Evolutionary conservation across 1,284 basidiomycete genomes (phyloP), one percentile per base, ranked within the genome.

Genomic region (Ceratobasidium theobromae): DNA sequence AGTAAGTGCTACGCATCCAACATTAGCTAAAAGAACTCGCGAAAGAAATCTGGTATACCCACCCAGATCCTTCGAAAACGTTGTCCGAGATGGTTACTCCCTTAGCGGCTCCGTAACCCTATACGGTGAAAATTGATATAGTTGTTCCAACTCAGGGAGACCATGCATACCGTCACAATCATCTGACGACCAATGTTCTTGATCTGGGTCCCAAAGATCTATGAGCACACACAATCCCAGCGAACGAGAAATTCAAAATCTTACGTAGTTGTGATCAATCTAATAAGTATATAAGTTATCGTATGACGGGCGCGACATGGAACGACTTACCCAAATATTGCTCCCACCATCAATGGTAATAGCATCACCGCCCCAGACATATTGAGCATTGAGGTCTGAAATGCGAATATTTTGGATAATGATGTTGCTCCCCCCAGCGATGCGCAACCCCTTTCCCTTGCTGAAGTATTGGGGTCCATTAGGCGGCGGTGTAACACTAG

Each of bases 381-480:
- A 73, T 54, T 70, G 55, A 4, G 70, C 55, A 58, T 72, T 73
- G 35, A 74, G 69, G 35, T 72, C 68, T 18, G 70, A 71, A 33
- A 75, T 74, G 30, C 70, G 64, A 41, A 76, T 70, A 45, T 75
- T 77, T 69, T 77, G 74, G 54, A 77, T 71, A 65, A 76, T 76
- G 43, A 77, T 72, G 60, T 78, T 77, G 49, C 72, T 70, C 0
- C 73, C 74, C 6, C 73, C 71, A 1, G 71, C 71, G 2, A 75
- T 72, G 30, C 74, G 71, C 1, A 74, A 69, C 4, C 76, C 77
- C 30, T 74, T 72, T 6, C 74, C 70, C 16, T 68, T 67, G 25
- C 70, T 70, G 14, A 66, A 71, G 11, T 68, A 60, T 67, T 32
- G 6, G 65, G 48, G 48, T 68, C 72, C 55, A 70, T 65, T 1